Base-by-base conservation (phyloP, 495 filamentous ascomycete species). In the Penicillium paxilli region DNA sequence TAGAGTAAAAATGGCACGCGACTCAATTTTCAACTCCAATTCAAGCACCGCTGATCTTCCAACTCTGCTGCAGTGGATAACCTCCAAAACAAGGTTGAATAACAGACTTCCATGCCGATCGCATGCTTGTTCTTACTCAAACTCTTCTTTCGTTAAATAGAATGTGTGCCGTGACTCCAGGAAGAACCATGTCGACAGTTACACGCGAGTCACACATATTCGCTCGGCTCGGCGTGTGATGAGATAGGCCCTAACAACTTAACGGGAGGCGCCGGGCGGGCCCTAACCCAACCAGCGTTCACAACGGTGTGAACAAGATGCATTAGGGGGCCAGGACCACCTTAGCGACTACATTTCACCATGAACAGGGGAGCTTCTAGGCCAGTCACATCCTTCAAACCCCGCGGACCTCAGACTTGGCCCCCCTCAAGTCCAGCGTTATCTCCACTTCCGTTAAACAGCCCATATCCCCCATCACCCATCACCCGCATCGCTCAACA, bases 181-280 rank as follows among this genome's bases (percentile, higher is more conserved):
- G n/a, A 21, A 23, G 17, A 10, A 10, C 19, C 7, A n/a, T n/a
- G n/a, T n/a, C n/a, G n/a, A n/a, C 40, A 42, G 40, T 42, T 42
- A 42, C 40, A 42, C 40, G 40, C 40, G 40, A 42, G 40, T 42
- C 40, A 42, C 40, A 42, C 35, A n/a, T 40, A 8, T 8, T 23
- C 8, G 40, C 7, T 42, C 23, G 40, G 40, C 40, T 42, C 40
- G 40, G 40, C 40, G 40, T 42, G 67, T 68, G 69, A 72, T 58
- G 50, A 58, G 59, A 58, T 24, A 48, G 44, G 62, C 52, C 51
- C 44, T 51, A 58, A 61, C 62, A 58, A 55, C 51, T 38, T 55
- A 54, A 63, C 59, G 60, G 60, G 54, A 62, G 51, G 49, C 46
- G 52, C 59, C 60, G 65, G 49, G 62, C 62, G 59, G 57, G 54